Conservation (phyloP, 495 filamentous ascomycete genomes). For the Acidiella bohemica region DNA sequence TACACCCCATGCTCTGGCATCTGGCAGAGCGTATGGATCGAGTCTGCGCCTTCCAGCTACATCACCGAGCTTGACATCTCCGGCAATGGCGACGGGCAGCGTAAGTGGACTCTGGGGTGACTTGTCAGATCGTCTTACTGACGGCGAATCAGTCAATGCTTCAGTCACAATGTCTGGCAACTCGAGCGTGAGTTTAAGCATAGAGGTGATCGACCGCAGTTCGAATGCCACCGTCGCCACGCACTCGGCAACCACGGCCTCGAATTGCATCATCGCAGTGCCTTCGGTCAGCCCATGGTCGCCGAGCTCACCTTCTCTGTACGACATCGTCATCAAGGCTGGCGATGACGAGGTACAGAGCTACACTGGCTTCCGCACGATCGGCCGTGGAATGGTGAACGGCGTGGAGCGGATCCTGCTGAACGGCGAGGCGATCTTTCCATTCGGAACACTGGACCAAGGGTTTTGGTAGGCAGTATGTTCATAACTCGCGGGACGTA, state of each 20-base stretch:
- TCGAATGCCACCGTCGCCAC: conserved; percentile 26
- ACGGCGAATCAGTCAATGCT: conserved; percentile 20
- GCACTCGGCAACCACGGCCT: conserved; percentile 31
- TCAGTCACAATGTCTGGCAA: conserved; percentile 24
- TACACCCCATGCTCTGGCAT: conserved; percentile 58
- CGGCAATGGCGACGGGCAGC: conserved; percentile 46
- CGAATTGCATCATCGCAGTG: conserved; percentile 40
- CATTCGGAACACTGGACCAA: conserved; percentile 55
- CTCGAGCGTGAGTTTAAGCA: conserved; percentile 26
- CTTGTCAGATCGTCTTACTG: not conserved
- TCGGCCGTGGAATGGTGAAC: conserved; percentile 38
- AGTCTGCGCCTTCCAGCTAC: conserved; percentile 42
- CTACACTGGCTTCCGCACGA: conserved; percentile 55
- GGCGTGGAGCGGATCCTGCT: conserved; percentile 46
- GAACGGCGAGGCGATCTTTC: conserved; percentile 52
- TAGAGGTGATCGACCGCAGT: conserved; percentile 33
- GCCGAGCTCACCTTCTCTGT: conserved; percentile 45
- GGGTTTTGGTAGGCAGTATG: conserved; percentile 54
- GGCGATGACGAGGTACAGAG: conserved; percentile 42
- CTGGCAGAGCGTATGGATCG: conserved; percentile 58
- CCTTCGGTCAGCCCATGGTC: conserved; percentile 44
- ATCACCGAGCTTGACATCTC: conserved; percentile 42
- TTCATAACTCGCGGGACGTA: not conserved
- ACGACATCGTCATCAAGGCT: conserved; percentile 45
- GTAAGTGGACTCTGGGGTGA: conserved; percentile 25